Evolutionary conservation across 257 asterid genomes (phyloP).

Genomic region (Penstemon newberryi): DNA sequence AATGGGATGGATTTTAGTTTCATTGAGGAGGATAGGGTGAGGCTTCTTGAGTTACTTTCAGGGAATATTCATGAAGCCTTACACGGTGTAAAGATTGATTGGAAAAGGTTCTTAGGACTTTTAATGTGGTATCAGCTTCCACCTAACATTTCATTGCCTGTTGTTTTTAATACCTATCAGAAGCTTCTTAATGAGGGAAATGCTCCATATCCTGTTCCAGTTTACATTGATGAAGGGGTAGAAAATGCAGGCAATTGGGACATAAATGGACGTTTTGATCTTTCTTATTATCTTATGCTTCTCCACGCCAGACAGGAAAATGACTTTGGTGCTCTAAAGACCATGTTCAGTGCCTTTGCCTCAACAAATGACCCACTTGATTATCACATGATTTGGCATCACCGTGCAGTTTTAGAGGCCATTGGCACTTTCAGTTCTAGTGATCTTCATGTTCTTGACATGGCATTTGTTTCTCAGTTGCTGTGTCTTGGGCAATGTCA

Average conservation of each 20-base stretch:
- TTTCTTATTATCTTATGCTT: conserved; percentile 89
- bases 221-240: conserved; percentile 82
- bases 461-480: conserved; percentile 91
- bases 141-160: conserved; percentile 77
- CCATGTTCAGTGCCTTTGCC: conserved; percentile 92
- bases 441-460: conserved; percentile 92
- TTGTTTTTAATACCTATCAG: conserved; percentile 71
- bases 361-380: conserved; percentile 97
- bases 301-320: conserved; percentile 87
- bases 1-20: conserved; percentile 91
- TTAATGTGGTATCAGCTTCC: conserved; percentile 96
- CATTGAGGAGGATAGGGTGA: conserved; percentile 73
- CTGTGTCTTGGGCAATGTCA: conserved; percentile 87
- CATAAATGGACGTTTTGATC: conserved; percentile 65
- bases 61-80: conserved; percentile 84
- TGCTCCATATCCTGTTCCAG: conserved; percentile 94
- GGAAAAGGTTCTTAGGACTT: conserved; percentile 95
- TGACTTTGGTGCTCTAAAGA: conserved; percentile 69
- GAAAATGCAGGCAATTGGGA: conserved; percentile 51
- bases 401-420: conserved; percentile 92
- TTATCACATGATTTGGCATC: conserved; percentile 99
- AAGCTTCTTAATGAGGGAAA: conserved; percentile 78
- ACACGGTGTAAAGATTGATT: conserved; percentile 70
- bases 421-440: conserved; percentile 79
- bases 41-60: conserved; percentile 84